Evolutionary conservation across 1,139 yeast species (phyloP).

Genomic region (Protomyces macrosporus): DNA sequence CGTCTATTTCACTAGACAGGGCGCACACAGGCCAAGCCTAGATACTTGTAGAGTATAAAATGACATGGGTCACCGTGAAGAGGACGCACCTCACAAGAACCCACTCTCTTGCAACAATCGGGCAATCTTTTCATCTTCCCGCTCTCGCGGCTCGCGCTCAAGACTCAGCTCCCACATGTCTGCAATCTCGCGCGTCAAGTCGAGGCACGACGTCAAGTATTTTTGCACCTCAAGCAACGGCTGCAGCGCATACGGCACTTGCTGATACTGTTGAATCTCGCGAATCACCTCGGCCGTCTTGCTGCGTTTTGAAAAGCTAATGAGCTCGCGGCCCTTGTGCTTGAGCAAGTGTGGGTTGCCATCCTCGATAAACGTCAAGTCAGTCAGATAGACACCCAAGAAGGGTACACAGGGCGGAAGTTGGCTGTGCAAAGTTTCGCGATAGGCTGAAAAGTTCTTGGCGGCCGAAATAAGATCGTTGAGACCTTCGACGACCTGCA

Average conservation of each 20-base stretch:
- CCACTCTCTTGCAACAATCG: slow-evolving; percentile 33
- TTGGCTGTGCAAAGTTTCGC: slow-evolving; percentile 70
- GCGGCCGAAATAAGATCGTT: slow-evolving; percentile 83
- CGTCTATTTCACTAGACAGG: background rate
- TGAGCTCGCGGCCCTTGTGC: slow-evolving; percentile 49
- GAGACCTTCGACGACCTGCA: slow-evolving; percentile 58
- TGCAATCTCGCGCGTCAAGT: slow-evolving; percentile 29
- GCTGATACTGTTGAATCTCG: slow-evolving; percentile 70
- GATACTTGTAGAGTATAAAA: background rate
- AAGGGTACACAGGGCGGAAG: slow-evolving; percentile 86
- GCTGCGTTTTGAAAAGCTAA: slow-evolving; percentile 74
- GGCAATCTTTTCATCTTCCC: slow-evolving; percentile 33
- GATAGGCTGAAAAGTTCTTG: slow-evolving; percentile 78
- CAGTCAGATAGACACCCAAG: slow-evolving; percentile 85
- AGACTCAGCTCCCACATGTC: slow-evolving; percentile 32
- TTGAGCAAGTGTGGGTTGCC: slow-evolving; percentile 76
- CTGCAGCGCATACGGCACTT: slow-evolving; percentile 58
- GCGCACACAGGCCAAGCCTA: background rate
- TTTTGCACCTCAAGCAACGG: slow-evolving; percentile 62
- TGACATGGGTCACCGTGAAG: background rate
- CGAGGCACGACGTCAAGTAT: slow-evolving; percentile 32
- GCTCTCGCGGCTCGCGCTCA: slow-evolving; percentile 33
- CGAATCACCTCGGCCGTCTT: slow-evolving; percentile 70
- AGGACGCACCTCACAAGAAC: slow-evolving; percentile 25
- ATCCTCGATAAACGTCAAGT: slow-evolving; percentile 83